phyloP scores from a whole-genome alignment of 495 filamentous ascomycete species.

The Aspergillus funiculosus region DNA sequence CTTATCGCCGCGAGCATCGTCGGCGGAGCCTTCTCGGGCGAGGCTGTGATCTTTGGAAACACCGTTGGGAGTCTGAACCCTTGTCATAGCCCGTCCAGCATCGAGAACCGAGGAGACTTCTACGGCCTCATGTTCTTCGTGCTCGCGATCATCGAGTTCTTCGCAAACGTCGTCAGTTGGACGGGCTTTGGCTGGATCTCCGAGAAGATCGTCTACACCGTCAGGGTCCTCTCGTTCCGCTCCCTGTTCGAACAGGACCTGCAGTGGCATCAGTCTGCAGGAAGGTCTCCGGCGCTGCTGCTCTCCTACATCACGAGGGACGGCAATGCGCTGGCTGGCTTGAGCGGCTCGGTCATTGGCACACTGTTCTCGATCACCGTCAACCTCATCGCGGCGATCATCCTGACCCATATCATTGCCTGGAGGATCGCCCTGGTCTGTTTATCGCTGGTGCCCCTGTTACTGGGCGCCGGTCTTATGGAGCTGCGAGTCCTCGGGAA shows the following conservation, averaged over 20 bases:
- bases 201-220: slow-evolving; percentile 47
- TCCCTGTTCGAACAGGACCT: slow-evolving; percentile 49
- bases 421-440: slow-evolving; percentile 40
- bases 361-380: slow-evolving; percentile 44
- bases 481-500: slow-evolving; percentile 45
- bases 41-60: slow-evolving; percentile 51
- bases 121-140: slow-evolving; percentile 52
- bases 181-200: slow-evolving; percentile 47
- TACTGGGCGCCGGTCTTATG: slow-evolving; percentile 46
- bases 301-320: slow-evolving; percentile 48
- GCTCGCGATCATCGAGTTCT: slow-evolving; percentile 48
- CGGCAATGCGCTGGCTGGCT: slow-evolving; percentile 42
- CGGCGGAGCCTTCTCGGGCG: slow-evolving; percentile 44
- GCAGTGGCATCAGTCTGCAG: slow-evolving; percentile 50
- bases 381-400: slow-evolving; percentile 41
- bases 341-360: slow-evolving; percentile 42
- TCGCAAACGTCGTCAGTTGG: slow-evolving; percentile 48
- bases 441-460: slow-evolving; percentile 37
- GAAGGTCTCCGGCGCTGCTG: slow-evolving; percentile 41
- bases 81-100: slow-evolving; percentile 34
- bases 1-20: slow-evolving; percentile 38
- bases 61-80: slow-evolving; percentile 42
- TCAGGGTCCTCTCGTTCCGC: slow-evolving; percentile 46
- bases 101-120: slow-evolving; percentile 40
- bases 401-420: slow-evolving; percentile 40